Percentiles rank a stretch among this genome's conserved stretches.
Conservation (phyloP, 345 rosid species). For the Hibiscus tridactylites region DNA sequence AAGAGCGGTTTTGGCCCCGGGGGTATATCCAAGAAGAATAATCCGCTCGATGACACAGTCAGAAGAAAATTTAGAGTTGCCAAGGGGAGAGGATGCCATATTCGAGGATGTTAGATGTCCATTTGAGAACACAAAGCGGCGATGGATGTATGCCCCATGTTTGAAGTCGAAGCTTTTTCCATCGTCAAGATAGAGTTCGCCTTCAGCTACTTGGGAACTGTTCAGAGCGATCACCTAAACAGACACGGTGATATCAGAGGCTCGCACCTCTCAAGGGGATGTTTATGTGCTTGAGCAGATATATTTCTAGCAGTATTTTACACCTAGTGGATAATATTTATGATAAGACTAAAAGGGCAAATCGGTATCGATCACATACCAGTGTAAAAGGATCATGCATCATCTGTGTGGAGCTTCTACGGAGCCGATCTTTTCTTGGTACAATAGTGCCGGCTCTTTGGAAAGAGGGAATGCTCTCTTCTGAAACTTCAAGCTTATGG, state of each 20-base stretch:
- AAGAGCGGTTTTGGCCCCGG: constrained; percentile 37
- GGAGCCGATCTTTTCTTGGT: constrained; percentile 82
- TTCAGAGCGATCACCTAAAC: constrained; percentile 83
- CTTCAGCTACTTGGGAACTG: constrained; percentile 81
- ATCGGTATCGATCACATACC: constrained; percentile 37
- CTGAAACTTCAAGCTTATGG: constrained; percentile 69
- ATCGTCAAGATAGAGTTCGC: constrained; percentile 90
- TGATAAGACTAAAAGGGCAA: background rate
- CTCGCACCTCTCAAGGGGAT: background rate
- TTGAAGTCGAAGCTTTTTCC: constrained; percentile 74
- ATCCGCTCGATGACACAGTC: constrained; percentile 71
- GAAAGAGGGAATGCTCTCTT: constrained; percentile 85
- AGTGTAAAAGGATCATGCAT: constrained; percentile 84
- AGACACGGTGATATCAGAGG: background rate
- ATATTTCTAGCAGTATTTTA: background rate
- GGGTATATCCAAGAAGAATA: constrained; percentile 8
- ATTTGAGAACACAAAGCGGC: constrained; percentile 60
- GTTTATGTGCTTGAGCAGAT: background rate
- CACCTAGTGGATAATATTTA: background rate
- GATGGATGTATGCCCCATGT: constrained; percentile 69
- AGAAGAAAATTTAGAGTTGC: constrained; percentile 41
- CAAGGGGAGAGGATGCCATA: constrained; percentile 11
- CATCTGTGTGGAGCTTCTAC: constrained; percentile 94
- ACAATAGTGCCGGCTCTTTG: constrained; percentile 95
- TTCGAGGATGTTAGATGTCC: constrained; percentile 42